Base-by-base conservation (phyloP, 805 yeast species). In the Cyberlindnera meyerae region DNA sequence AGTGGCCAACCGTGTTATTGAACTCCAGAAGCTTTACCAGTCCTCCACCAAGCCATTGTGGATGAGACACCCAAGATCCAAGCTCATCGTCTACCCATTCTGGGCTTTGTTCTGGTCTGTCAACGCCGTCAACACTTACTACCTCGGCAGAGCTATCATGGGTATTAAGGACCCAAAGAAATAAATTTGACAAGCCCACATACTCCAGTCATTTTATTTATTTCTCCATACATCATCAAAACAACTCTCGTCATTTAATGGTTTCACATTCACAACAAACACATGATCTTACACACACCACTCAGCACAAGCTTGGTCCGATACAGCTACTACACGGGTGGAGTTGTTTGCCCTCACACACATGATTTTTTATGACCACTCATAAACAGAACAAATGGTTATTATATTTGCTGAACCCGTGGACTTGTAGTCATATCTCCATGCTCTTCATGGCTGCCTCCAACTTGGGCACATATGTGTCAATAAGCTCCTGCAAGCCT, bases 131-230 rank as follows among this genome's bases (percentile, higher is more conserved):
- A 49, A 47, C 49, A 14, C 46, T 14, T 51, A 39, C 53, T 54
- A 53, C 54, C 58, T 75, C 39, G 84, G 77, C 52, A 78, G 88
- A 70, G 93, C 93, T 50, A 55, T 73, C 46, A 57, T 66, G 28
- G 89, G 88, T 60, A 68, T 80, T 60, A 80, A 82, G 69, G 81
- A 58, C 48, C 24, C 40, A 14, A 49, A 49, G 46, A 41, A 40
- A 27, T 42, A 34, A 39, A 8, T 24, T n/a, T n/a, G n/a, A n/a
- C n/a, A n/a, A n/a, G n/a, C n/a, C n/a, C n/a, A n/a, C n/a, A n/a
- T n/a, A n/a, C n/a, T n/a, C n/a, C n/a, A n/a, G n/a, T n/a, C n/a
- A n/a, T n/a, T n/a, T n/a, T 27, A 27, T 27, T 27, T 24, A 11
- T n/a, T 11, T n/a, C 12, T 24, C 14, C 14, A n/a, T 11, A 24